phyloP scores from a whole-genome alignment of 768 basidiomycete species.

The Naganishia antarctica region DNA sequence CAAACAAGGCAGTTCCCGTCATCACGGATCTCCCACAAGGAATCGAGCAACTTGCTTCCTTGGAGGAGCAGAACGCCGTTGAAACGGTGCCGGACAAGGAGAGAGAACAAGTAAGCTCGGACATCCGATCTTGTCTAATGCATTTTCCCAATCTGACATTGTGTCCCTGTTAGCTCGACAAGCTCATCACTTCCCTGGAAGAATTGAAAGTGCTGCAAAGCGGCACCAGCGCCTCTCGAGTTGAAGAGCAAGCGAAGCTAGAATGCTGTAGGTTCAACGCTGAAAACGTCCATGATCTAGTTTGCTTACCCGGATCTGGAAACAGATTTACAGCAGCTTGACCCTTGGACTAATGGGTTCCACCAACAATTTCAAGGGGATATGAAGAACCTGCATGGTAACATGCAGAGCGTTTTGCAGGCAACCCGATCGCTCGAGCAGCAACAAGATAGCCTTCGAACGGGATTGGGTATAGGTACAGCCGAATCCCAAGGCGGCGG shows the following conservation, averaged over 20 bases:
- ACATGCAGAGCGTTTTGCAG: not conserved
- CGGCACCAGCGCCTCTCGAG: not conserved
- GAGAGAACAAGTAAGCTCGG: not conserved
- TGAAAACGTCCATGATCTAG: too few relatives aligned
- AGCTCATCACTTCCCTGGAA: not conserved
- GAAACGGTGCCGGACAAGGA: too few relatives aligned
- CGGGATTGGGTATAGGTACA: not conserved
- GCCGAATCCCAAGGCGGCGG: not conserved
- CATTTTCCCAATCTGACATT: not conserved
- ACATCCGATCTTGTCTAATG: too few relatives aligned
- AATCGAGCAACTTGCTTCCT: not conserved
- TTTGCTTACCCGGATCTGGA: too few relatives aligned
- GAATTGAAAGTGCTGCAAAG: not conserved
- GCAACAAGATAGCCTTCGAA: not conserved
- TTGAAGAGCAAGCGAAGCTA: not conserved
- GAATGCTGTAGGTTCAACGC: constrained; percentile 4
- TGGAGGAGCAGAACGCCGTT: not conserved
- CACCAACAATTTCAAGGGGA: not conserved
- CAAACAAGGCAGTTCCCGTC: too few relatives aligned
- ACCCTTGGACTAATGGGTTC: not conserved
- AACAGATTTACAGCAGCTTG: not conserved
- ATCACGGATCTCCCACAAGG: not conserved
- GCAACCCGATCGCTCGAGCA: not conserved
- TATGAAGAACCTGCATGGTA: not conserved
- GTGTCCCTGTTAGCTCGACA: too few relatives aligned